Conservation (phyloP, 202 grass and related monocot species). For the Carex sylvatica region DNA sequence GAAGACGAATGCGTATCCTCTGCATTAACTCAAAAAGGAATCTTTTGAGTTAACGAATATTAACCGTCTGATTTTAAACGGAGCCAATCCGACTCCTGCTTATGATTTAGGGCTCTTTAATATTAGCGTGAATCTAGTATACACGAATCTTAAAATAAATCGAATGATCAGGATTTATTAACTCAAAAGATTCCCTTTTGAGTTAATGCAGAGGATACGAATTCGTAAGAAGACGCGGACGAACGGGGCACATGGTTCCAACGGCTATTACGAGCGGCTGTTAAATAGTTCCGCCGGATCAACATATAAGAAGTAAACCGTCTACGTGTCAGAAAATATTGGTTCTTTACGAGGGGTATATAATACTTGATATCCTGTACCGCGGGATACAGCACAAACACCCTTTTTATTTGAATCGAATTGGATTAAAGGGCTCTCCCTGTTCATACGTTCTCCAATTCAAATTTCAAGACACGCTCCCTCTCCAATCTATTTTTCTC, state of each 20-base stretch:
- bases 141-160: too few species aligned
- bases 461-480: background rate
- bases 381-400: background rate
- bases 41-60: too few species aligned
- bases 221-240: background rate
- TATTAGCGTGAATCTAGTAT: too few species aligned
- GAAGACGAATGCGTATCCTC: too few species aligned
- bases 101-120: too few species aligned
- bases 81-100: too few species aligned
- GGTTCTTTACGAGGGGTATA: background rate
- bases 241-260: background rate
- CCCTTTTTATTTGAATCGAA: conserved; percentile 25
- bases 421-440: background rate
- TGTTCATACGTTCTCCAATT: background rate
- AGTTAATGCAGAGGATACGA: too few species aligned
- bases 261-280: conserved; percentile 9
- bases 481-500: background rate
- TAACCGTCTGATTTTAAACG: too few species aligned
- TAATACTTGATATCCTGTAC: background rate
- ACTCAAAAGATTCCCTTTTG: too few species aligned
- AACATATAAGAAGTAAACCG: background rate
- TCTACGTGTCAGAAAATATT: background rate
- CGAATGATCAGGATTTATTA: too few species aligned
- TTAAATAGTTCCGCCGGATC: background rate
- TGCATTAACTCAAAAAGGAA: too few species aligned